Percentiles rank a stretch among this genome's conserved stretches.
Evolutionary conservation across 345 rosid genomes (phyloP).

Genomic region (Syzygium jambos): DNA sequence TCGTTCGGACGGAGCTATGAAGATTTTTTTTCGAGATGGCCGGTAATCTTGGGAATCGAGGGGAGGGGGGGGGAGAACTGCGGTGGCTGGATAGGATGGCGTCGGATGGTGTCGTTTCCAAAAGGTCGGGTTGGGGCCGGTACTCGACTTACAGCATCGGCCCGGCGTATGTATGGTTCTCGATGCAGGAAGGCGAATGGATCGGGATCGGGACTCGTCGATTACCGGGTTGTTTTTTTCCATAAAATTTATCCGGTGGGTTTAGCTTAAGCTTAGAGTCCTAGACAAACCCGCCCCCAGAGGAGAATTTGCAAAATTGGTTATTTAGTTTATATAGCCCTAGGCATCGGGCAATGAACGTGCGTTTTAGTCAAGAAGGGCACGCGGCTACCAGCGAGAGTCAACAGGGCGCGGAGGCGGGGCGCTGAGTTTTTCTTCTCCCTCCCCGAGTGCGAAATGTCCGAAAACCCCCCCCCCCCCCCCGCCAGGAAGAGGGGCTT

Average conservation of each 20-base stretch:
- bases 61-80: too few species aligned
- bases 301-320: background rate
- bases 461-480: background rate
- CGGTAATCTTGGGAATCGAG: too few species aligned
- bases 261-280: background rate
- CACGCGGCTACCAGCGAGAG: background rate
- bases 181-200: accelerated
- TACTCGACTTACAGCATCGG: too few species aligned
- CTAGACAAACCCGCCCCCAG: background rate
- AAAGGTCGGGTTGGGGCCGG: too few species aligned
- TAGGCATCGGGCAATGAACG: accelerated
- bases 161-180: background rate
- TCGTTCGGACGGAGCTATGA: background rate
- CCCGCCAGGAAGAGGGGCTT: background rate
- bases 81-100: too few species aligned
- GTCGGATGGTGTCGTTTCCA: too few species aligned
- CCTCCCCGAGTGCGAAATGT: background rate
- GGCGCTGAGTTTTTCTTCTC: background rate
- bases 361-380: background rate
- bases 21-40: accelerated
- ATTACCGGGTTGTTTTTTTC: background rate
- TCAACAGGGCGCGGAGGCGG: background rate
- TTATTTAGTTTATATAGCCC: background rate
- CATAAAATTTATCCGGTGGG: background rate
- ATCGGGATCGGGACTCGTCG: too few species aligned